A percentile compares a stretch with the other conserved stretches of the same genome.
Evolutionary conservation across 306 rosid genomes (phyloP).

Genomic region (Cicer bijugum): DNA sequence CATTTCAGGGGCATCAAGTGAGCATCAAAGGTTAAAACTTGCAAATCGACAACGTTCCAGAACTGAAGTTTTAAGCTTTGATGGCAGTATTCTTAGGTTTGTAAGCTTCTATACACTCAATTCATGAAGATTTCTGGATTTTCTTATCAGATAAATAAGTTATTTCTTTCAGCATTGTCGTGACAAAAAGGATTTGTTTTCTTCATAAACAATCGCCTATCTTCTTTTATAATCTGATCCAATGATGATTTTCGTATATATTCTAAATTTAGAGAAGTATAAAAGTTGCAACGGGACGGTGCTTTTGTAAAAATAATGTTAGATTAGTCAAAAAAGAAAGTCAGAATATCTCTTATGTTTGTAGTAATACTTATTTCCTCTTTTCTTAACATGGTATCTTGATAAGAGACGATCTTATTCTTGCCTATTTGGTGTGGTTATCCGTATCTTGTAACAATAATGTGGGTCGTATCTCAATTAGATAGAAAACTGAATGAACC

Average conservation of each 20-base stretch:
- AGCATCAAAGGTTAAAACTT: constrained; percentile 84
- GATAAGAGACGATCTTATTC: constrained; percentile 1
- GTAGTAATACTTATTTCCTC: background rate
- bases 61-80: constrained; percentile 94
- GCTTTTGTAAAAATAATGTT: background rate
- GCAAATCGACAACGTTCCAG: constrained; percentile 75
- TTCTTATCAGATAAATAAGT: constrained; percentile 35
- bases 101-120: constrained; percentile 34
- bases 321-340: background rate
- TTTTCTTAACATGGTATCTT: background rate
- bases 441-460: background rate
- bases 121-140: constrained; percentile 36
- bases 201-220: constrained; percentile 1
- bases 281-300: background rate
- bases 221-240: constrained; percentile 21
- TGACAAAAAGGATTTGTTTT: background rate
- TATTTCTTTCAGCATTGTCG: constrained; percentile 4
- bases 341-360: constrained; percentile 3
- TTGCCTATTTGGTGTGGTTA: constrained; percentile 7
- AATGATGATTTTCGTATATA: background rate
- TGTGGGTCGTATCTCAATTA: background rate
- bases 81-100: constrained; percentile 83
- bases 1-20: constrained; percentile 75
- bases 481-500: background rate
- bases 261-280: constrained; percentile 14